These are phyloP conservation scores for Orychophragmus violaceus DNA, from an alignment of 345 rosid genomes.

Conservation along the genomic window DNA sequence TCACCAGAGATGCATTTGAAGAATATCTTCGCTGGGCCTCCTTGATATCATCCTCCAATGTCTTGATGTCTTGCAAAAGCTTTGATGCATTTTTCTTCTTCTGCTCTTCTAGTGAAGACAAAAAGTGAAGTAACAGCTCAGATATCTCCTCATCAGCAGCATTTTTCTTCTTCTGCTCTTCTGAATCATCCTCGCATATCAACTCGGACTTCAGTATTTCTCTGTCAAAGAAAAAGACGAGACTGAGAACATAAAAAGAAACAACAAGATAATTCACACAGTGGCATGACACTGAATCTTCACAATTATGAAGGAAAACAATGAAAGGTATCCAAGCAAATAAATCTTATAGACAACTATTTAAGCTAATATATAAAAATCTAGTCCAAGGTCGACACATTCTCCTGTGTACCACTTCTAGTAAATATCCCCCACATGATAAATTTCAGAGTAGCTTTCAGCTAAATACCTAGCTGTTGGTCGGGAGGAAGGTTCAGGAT, in stretches of 20 bases:
- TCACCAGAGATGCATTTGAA: slow-evolving; percentile 27
- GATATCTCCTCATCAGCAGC: slow-evolving; percentile 46
- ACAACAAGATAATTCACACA: not conserved
- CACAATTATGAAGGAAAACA: not conserved
- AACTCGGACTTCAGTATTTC: slow-evolving; percentile 77
- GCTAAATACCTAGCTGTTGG: slow-evolving; percentile 62
- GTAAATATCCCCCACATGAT: not conserved
- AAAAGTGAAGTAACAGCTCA: slow-evolving; percentile 61
- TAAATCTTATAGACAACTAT: slow-evolving; percentile 6
- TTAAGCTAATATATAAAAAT: not conserved
- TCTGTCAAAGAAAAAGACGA: slow-evolving; percentile 40
- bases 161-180: too few species aligned
- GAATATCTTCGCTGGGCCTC: slow-evolving; percentile 53
- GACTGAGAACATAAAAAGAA: slow-evolving; percentile 14
- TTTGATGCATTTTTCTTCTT: slow-evolving; percentile 57
- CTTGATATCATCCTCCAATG: slow-evolving; percentile 63
- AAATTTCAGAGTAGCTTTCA: not conserved
- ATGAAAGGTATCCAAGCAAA: not conserved
- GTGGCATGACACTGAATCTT: not conserved
- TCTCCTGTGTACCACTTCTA: slow-evolving; percentile 11
- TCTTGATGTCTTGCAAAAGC: slow-evolving; percentile 48
- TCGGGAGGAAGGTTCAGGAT: slow-evolving; percentile 65
- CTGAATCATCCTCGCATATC: slow-evolving; percentile 33
- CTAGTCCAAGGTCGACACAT: not conserved
- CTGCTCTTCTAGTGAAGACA: slow-evolving; percentile 49